Evolutionary conservation across 148 eudicot species (phyloP), one percentile per base, ranked within the genome.

Genomic region (Diospyros kaki): DNA sequence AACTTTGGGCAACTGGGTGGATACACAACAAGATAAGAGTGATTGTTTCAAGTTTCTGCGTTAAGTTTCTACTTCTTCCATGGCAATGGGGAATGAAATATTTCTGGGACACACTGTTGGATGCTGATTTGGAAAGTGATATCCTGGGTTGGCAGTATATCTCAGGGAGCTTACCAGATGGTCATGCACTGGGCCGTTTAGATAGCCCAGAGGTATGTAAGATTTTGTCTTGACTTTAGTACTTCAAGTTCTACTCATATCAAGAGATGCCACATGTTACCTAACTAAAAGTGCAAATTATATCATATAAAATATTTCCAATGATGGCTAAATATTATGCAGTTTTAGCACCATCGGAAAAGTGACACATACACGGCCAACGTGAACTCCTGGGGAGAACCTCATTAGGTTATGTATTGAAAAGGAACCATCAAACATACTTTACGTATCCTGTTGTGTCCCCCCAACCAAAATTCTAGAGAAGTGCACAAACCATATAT

Each of bases 61-160:
- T 95, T 12, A 95, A 95, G 82, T 76, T 89, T 82, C 77, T 95
- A 74, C 85, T 90, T 66, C 86, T 95, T 76, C 97, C 99, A 13
- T 95, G 99, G 99, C 88, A 84, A 81, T 95, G 99, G 99, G 98
- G 99, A 38, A 95, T 95, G 99, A 90, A 92, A 76, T 95, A 95
- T 77, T 95, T 95, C 63, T 95, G 99, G 99, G 99, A 95, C 80
- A 92, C 91, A 0, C 99, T 95, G 80, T 76, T 95, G 66, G 99
- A 95, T 81, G 99, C 99, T 2, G 99, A 95, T 84, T 79, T 95
- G 76, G 99, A 95, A 77, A 77, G 88, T 76, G 99, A 95, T 87
- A 90, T 95, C 40, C 94, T 95, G 66, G 99, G 99, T 6, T 95
- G 99, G 99, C 99, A 95, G 71, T 95, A 95, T 79, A 95, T 95